These are phyloP conservation scores for Hypoxylon sp. DNA, from an alignment of 2,329 filamentous ascomycete genomes.

Conservation along the genomic window DNA sequence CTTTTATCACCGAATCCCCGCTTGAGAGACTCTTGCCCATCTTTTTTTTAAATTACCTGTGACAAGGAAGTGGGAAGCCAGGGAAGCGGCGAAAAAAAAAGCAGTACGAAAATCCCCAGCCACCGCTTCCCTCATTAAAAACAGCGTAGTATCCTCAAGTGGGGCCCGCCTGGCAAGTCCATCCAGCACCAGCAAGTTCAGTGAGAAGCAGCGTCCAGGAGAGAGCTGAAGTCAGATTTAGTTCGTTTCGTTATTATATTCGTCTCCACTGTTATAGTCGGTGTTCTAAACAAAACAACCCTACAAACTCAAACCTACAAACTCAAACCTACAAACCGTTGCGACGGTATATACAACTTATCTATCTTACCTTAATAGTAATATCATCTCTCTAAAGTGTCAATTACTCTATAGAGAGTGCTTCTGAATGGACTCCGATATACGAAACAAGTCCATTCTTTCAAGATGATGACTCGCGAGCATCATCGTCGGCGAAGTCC, in stretches of 20 bases:
- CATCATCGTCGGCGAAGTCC: constrained; percentile 64
- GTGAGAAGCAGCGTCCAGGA: background rate
- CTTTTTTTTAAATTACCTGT: constrained; percentile 28
- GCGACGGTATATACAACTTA: constrained; percentile 28
- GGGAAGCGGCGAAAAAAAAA: constrained; percentile 29
- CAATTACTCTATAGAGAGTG: constrained; percentile 30
- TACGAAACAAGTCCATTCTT: constrained; percentile 36
- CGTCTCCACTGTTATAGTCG: constrained; percentile 29
- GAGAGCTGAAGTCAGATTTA: background rate
- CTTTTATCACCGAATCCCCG: constrained; percentile 29
- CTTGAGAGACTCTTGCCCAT: constrained; percentile 17
- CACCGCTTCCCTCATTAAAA: constrained; percentile 14
- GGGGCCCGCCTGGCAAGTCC: constrained; percentile 21
- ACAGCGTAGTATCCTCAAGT: constrained; percentile 27
- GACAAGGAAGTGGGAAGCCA: constrained; percentile 25
- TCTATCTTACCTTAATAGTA: constrained; percentile 13
- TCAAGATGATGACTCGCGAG: constrained; percentile 60
- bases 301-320: constrained; percentile 21
- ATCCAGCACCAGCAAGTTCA: constrained; percentile 11
- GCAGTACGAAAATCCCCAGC: no score
- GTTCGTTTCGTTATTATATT: constrained; percentile 22
- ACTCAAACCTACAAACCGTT: constrained; percentile 21
- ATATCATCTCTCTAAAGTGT: constrained; percentile 27
- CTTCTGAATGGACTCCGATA: constrained; percentile 36
- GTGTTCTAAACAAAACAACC: constrained; percentile 38